These are phyloP conservation scores for Megacollybia marginata DNA, from an alignment of 768 basidiomycete species.

Conservation along the genomic window DNA sequence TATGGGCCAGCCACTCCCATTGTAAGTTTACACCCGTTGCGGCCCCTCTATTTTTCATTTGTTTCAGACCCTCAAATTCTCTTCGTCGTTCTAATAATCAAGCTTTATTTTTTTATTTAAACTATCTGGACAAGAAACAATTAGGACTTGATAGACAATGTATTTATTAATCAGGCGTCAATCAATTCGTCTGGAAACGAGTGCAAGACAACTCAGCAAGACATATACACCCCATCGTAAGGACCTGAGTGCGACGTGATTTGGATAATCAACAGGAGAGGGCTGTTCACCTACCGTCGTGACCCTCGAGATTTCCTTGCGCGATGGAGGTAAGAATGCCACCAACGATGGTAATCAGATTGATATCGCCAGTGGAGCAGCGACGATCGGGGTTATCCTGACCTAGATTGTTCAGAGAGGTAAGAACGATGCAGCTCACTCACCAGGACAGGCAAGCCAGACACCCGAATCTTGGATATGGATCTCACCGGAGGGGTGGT, in stretches of 20 bases:
- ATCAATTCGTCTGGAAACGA: no score
- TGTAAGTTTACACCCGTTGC: no score
- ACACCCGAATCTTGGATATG: constrained; percentile 3
- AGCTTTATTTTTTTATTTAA: no score
- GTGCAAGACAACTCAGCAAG: neutral
- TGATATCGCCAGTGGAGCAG: constrained; percentile 17
- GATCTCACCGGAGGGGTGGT: constrained; percentile 3
- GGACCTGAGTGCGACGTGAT: neutral
- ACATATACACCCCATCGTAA: neutral
- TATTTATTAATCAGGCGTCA: no score
- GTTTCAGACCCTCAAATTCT: no score
- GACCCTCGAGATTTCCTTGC: constrained; percentile 10
- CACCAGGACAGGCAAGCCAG: constrained; percentile 5
- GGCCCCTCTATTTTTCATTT: no score
- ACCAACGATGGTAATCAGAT: constrained; percentile 22
- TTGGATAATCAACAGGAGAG: neutral
- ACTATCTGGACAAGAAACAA: no score
- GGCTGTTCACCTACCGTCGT: constrained; percentile 21
- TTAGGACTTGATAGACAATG: no score
- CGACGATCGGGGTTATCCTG: constrained; percentile 2
- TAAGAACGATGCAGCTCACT: neutral
- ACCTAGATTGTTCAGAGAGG: neutral
- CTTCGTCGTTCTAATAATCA: no score
- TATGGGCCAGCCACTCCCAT: no score
- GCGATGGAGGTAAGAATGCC: constrained; percentile 8